Base-by-base conservation (phyloP, 2,329 filamentous ascomycete genomes). In the Fusarium illudens region DNA sequence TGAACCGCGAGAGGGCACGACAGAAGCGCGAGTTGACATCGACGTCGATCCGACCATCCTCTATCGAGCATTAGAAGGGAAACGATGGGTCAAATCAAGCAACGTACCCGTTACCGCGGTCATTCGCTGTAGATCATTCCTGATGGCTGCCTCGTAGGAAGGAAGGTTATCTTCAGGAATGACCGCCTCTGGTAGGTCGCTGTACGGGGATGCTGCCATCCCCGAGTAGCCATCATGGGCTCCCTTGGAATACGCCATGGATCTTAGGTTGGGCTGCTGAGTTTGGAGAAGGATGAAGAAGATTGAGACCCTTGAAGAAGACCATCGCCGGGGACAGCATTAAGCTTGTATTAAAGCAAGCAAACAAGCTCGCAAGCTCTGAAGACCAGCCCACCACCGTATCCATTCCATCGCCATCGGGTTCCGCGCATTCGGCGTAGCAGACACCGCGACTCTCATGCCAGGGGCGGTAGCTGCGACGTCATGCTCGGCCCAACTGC, bases 21-120 rank as follows among this genome's bases (percentile, higher is more conserved):
- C 64, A 67, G 30, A 67, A 64, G 17, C 61, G 62, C 2, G 64
- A 64, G 54, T 62, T 62, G 34, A 66, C 48, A 53, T 66, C 54
- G 29, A 66, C 63, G 10, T 67, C 61, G 37, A 67, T 44, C 3
- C 54, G 64, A 22, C 64, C 64, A n/a, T 64, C 61, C 7, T 57
- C 64, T 67, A 36, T 17, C 8, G 8, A 65, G 46, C 15, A 13
- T 37, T n/a, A n/a, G 29, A 12, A 2, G 27, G 22, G 53, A 11
- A 17, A 10, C 2, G 9, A 2, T 5, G 7, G 19, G 12, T 2
- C 5, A 39, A 27, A n/a, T 6, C 4, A 25, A 44, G 15, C 11
- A 15, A 22, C 39, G n/a, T 27, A 67, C 65, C 46, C 37, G 49
- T 59, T 11, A 67, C 62, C 13, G 52, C 25, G 8, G 62, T 62